Evolutionary conservation across 1,139 yeast genomes (phyloP).

Genomic region (Yamadazyma atmosphaerica): DNA sequence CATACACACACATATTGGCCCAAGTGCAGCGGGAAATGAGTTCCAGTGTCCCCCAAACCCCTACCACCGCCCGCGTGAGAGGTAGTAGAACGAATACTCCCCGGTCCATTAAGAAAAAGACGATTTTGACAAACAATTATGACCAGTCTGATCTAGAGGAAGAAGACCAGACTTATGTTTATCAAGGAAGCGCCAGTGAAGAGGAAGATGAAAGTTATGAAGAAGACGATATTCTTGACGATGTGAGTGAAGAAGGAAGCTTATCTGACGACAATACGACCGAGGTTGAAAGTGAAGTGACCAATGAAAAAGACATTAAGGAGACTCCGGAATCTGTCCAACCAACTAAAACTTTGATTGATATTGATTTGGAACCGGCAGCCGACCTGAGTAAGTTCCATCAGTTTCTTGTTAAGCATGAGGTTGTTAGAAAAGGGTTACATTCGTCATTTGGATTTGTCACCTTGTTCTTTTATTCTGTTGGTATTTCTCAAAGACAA

Average conservation of each 20-base stretch:
- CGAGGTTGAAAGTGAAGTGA: constrained; percentile 16
- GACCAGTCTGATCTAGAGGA: constrained; percentile 38
- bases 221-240: constrained; percentile 10
- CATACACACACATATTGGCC: too few relatives aligned
- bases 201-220: constrained; percentile 15
- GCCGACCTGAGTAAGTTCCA: constrained; percentile 30
- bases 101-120: constrained; percentile 8
- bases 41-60: constrained; percentile 12
- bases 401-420: constrained; percentile 69
- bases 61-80: constrained; percentile 9
- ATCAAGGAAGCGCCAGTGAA: constrained; percentile 23
- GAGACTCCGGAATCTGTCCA: constrained; percentile 2
- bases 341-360: too few relatives aligned
- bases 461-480: constrained; percentile 69
- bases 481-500: constrained; percentile 55
- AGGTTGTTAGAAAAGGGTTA: constrained; percentile 80
- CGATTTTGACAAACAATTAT: constrained; percentile 26
- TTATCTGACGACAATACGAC: constrained; percentile 12
- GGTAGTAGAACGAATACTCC: constrained; percentile 3
- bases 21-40: too few relatives aligned
- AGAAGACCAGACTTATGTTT: constrained; percentile 37
- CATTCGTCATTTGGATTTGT: constrained; percentile 88
- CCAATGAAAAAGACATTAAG: constrained; percentile 13
- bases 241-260: constrained; percentile 9
- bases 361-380: constrained; percentile 4